These are phyloP conservation scores for Omphalotus guepiniiformis DNA, from an alignment of 768 basidiomycete species.

Conservation along the genomic window DNA sequence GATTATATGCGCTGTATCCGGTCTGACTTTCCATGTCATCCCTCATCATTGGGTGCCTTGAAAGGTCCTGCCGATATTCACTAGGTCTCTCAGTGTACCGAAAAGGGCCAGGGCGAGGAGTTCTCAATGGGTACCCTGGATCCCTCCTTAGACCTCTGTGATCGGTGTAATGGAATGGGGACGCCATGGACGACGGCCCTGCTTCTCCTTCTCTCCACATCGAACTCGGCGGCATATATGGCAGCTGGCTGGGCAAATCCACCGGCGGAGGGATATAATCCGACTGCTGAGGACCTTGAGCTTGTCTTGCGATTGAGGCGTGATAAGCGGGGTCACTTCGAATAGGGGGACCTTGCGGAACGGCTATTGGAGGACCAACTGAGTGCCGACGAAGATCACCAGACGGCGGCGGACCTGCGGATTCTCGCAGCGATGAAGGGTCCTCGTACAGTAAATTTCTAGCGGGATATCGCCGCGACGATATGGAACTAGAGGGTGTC, in stretches of 20 bases:
- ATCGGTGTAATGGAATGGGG: not conserved
- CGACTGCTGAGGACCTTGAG: not conserved
- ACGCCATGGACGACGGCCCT: conserved; percentile 33
- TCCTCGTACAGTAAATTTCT: conserved; percentile 3
- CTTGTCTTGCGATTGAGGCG: conserved; percentile 15
- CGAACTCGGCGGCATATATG: conserved; percentile 22
- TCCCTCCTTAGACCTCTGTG: no score
- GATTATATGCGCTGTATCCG: conserved; percentile 1
- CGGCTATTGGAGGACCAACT: no score
- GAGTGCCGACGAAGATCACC: no score
- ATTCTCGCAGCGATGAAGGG: not conserved
- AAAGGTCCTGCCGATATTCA: no score
- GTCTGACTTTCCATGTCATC: not conserved
- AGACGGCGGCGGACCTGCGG: not conserved
- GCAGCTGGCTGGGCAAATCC: no score
- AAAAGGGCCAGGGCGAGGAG: no score
- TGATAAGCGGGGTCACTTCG: conserved; percentile 20
- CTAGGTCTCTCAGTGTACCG: no score
- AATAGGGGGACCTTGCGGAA: conserved; percentile 19
- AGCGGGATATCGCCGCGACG: not conserved
- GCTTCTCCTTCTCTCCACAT: conserved; percentile 43
- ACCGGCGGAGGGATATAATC: conserved; percentile 23
- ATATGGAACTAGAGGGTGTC: conserved; percentile 2
- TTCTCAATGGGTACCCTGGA: no score
- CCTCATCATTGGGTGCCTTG: no score